Evolutionary conservation across 2,329 filamentous ascomycete species (phyloP), one percentile per base, ranked within the genome.

Genomic region (Dendrostoma leiphaemia): DNA sequence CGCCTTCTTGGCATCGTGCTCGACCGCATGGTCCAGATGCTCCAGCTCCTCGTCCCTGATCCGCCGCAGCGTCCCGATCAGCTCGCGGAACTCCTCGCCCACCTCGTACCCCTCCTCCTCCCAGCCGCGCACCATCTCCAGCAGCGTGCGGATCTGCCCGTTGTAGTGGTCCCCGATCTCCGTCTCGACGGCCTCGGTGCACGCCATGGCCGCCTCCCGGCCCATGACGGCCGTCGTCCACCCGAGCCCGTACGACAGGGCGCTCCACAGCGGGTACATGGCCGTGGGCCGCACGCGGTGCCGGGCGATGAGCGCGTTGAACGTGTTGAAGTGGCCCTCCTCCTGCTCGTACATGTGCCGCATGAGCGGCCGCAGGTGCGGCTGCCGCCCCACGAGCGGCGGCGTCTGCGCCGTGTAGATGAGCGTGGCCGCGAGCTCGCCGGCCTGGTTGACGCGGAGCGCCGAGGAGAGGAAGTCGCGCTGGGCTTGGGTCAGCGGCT

Each of bases 281-380:
- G 88, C 90, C 0, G 94, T 97, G 0, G 94, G 94, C 0, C 94
- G 89, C 48, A 99, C 85, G 53, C 91, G 90, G 71, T 97, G 94
- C 65, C 86, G 88, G 17, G 89, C 85, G 4, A 97, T 77, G 24
- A 97, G 80, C 3, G 77, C 65, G 71, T 96, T 96, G 80, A 97
- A 99, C 32, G 86, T 94, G 4, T 76, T 72, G 63, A 97, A 85
- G 71, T 99, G 94, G 8, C 85, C 88, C 12, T 84, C 91, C 77
- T 99, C 94, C 70, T 99, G 94, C 65, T 94, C 90, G 77, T 96
- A 92, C 94, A 99, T 99, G 79, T 97, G 94, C 64, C 86, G 84
- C 91, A 99, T 96, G 29, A 97, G 75, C 0, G 91, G 88, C 6
- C 90, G 87, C 17, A 99, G 85, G 67, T 96, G 89, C 1, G 94